phyloP scores from a whole-genome alignment of 306 rosid species.

The Astragalus glycyphyllos region DNA sequence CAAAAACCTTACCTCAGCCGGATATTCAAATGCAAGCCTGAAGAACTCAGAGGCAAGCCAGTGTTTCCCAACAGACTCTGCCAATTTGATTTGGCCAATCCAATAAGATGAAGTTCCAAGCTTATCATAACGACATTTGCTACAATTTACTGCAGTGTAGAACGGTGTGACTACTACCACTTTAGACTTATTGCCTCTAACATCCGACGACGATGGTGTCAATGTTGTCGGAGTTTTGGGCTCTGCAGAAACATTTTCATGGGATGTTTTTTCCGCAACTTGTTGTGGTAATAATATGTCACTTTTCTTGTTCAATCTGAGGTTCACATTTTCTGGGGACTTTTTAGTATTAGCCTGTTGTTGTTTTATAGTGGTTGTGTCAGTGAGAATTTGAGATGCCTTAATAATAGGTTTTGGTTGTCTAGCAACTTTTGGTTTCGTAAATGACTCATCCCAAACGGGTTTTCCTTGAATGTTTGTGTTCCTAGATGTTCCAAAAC shows the following conservation, averaged over 20 bases:
- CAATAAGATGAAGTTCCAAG: conserved; percentile 43
- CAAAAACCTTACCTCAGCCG: conserved; percentile 40
- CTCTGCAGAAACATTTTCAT: conserved; percentile 29
- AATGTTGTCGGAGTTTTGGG: conserved; percentile 37
- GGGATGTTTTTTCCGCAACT: not conserved
- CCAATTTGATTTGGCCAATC: conserved; percentile 46
- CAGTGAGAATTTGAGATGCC: conserved; percentile 2
- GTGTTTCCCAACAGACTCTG: conserved; percentile 48
- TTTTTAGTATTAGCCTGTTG: not conserved
- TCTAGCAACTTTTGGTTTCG: conserved; percentile 20
- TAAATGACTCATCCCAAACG: not conserved
- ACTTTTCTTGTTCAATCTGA: conserved; percentile 6
- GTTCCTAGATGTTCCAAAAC: conserved; percentile 43
- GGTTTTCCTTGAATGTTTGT: conserved; percentile 32
- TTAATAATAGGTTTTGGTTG: conserved; percentile 16
- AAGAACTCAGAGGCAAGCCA: conserved; percentile 39
- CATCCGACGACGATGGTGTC: conserved; percentile 2
- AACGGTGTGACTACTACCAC: conserved; percentile 36
- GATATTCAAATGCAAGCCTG: conserved; percentile 44
- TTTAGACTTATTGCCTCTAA: conserved; percentile 13
- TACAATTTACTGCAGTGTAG: conserved; percentile 42
- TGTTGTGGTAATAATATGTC: not conserved
- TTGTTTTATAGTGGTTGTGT: not conserved
- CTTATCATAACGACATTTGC: conserved; percentile 50
- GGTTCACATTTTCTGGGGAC: conserved; percentile 23